A percentile compares a stretch with the other conserved stretches of the same genome.
Evolutionary conservation across 1,284 basidiomycete species (phyloP).

Genomic region (Sporisorium scitamineum): DNA sequence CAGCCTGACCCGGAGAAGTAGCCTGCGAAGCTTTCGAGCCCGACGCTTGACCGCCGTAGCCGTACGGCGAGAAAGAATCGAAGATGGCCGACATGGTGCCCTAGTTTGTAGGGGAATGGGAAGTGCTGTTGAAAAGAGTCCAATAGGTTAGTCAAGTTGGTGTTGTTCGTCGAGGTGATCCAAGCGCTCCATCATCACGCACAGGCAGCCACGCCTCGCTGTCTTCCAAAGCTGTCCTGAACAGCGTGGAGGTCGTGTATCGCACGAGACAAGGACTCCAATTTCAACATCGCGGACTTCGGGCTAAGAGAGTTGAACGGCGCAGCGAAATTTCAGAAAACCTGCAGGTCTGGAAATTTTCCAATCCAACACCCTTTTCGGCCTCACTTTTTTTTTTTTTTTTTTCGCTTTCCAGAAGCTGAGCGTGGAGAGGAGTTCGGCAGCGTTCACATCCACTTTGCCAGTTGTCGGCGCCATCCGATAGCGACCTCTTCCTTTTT

Average conservation of each 20-base stretch:
- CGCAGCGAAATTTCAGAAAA: slow-evolving; percentile 3
- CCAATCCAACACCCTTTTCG: background rate
- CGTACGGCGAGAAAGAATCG: slow-evolving; percentile 53
- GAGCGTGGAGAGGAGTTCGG: slow-evolving; percentile 3
- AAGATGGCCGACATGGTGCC: slow-evolving; percentile 54
- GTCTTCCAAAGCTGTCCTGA: background rate
- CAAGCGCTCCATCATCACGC: slow-evolving; percentile 19
- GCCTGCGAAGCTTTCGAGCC: slow-evolving; percentile 37
- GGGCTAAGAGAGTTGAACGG: background rate
- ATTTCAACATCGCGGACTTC: background rate
- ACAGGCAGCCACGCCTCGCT: background rate
- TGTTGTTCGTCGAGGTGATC: slow-evolving; percentile 18
- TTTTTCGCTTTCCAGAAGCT: background rate
- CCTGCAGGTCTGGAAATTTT: slow-evolving; percentile 3
- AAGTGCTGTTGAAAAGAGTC: background rate
- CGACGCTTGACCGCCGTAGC: slow-evolving; percentile 34
- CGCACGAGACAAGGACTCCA: slow-evolving; percentile 12
- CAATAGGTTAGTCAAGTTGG: background rate
- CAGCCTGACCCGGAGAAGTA: slow-evolving; percentile 27
- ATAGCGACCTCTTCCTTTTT: slow-evolving; percentile 2
- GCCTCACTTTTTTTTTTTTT: background rate
- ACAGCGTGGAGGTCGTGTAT: slow-evolving; percentile 3
- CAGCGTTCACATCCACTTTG: slow-evolving; percentile 4
- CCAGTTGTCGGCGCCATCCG: slow-evolving; percentile 1
- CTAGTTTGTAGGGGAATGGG: background rate